phyloP scores from a whole-genome alignment of 75 land plant species.

The Cupressus sempervirens region DNA sequence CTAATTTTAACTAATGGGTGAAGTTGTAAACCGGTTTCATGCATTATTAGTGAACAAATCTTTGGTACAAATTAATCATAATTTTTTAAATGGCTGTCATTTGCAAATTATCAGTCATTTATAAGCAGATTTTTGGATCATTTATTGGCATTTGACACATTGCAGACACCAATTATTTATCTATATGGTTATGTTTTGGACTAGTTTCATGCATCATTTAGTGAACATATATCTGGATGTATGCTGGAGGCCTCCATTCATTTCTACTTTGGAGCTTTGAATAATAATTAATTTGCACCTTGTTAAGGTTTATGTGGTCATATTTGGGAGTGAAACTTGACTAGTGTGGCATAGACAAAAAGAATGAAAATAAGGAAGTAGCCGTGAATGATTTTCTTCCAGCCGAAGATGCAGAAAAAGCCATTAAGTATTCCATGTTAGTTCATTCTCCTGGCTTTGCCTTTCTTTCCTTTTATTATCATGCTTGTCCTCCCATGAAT shows the following conservation, averaged over 20 bases:
- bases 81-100: no score
- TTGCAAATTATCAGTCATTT: background rate
- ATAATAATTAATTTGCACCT: background rate
- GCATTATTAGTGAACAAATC: no score
- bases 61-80: no score
- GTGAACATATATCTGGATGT: background rate
- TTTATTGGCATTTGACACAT: background rate
- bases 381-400: conserved; percentile 53
- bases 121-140: background rate
- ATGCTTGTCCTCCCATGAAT: background rate
- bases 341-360: conserved; percentile 30
- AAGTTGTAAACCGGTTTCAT: no score
- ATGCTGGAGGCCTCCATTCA: background rate
- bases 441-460: conserved; percentile 6
- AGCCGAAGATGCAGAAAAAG: conserved; percentile 35
- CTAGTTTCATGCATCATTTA: background rate
- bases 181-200: background rate
- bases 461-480: background rate
- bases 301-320: background rate
- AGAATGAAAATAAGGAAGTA: conserved; percentile 52
- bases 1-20: no score
- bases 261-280: background rate
- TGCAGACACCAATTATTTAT: background rate
- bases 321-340: background rate
- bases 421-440: conserved; percentile 57